Base-by-base conservation (phyloP, 441 rosid genomes). In the Flueggea neowawraea region DNA sequence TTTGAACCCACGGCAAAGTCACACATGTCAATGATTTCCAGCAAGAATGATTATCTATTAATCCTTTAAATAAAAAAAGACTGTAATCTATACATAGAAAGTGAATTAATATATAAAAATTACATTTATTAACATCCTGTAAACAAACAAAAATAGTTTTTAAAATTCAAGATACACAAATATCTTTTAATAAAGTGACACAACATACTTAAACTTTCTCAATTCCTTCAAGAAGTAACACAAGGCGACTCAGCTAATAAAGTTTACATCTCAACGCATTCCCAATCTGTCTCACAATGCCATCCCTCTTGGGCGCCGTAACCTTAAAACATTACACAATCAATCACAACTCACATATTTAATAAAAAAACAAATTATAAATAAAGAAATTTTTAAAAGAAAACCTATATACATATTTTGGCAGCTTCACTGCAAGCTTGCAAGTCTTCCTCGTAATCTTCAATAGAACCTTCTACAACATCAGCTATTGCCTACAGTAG, bases 1-100 rank as follows among this genome's bases (percentile, higher is more conserved):
- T 97, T 94, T 69, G 91, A 81, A 66, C 96, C 99, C 75, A 91
- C 97, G 57, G 90, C 78, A 75, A 91, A 91, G 75, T 94, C 97
- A 69, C 99, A 94, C 99, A 94, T 91, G 75, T 94, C 99, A 71
- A 91, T 86, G 6, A 94, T 79, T 84, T 91, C 97, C 99, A 91
- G 89, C 77, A 73, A 73, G 73, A 28, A 39, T 33, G 10, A 57
- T 22, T 22, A 22, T 22, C 28, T 22, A 2, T 22, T 22, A 22
- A 22, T 22, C 28, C 28, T 22, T 22, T 22, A 22, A 22, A 22
- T 22, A 22, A 22, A 22, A 22, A 22, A 22, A 22, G 28, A 22
- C 2, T 22, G 28, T 22, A 11, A 36, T 13, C 12, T 33, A 36
- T 41, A 15, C 1, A 5, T 16, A 36, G 0, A 15, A 36, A 33